These are phyloP conservation scores for Caryocar brasiliense DNA, from an alignment of 441 rosid species.

Conservation along the genomic window DNA sequence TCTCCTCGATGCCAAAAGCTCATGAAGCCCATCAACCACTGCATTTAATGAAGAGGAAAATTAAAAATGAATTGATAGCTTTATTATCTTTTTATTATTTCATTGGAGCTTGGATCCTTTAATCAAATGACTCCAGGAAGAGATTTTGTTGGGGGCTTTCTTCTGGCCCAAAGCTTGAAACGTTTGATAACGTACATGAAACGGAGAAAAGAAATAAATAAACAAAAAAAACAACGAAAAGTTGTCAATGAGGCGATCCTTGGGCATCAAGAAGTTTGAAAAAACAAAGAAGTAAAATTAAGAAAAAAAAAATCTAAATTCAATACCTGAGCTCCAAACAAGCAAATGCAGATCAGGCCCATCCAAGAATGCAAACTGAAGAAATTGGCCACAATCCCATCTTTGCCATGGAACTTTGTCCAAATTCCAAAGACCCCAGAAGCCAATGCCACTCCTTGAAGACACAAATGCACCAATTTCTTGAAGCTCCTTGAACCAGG, in stretches of 20 bases:
- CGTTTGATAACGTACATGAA: too few species aligned
- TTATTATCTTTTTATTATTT: too few species aligned
- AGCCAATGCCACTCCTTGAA: slow-evolving; percentile 76
- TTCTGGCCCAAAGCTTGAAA: too few species aligned
- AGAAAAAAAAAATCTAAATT: neutral
- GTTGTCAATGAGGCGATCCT: too few species aligned
- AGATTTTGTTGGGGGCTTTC: too few species aligned
- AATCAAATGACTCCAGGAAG: too few species aligned
- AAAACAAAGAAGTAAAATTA: neutral
- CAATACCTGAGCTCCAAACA: slow-evolving; percentile 91
- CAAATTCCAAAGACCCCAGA: slow-evolving; percentile 77
- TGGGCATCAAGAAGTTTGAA: too few species aligned
- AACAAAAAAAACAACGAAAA: too few species aligned
- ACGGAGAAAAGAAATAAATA: too few species aligned
- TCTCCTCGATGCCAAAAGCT: slow-evolving; percentile 86
- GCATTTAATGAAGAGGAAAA: slow-evolving; percentile 4
- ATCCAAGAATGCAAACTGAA: slow-evolving; percentile 91
- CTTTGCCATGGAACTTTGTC: slow-evolving; percentile 56
- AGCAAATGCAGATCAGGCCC: slow-evolving; percentile 72
- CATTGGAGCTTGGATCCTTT: too few species aligned
- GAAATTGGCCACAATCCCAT: slow-evolving; percentile 69
- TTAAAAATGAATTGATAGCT: too few species aligned
- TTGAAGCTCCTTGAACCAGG: slow-evolving; percentile 71
- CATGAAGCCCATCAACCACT: slow-evolving; percentile 84
- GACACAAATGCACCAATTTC: slow-evolving; percentile 73